These are phyloP conservation scores for Paraconiothyrium sp. DNA, from an alignment of 2,329 filamentous ascomycete species.

Conservation along the genomic window DNA sequence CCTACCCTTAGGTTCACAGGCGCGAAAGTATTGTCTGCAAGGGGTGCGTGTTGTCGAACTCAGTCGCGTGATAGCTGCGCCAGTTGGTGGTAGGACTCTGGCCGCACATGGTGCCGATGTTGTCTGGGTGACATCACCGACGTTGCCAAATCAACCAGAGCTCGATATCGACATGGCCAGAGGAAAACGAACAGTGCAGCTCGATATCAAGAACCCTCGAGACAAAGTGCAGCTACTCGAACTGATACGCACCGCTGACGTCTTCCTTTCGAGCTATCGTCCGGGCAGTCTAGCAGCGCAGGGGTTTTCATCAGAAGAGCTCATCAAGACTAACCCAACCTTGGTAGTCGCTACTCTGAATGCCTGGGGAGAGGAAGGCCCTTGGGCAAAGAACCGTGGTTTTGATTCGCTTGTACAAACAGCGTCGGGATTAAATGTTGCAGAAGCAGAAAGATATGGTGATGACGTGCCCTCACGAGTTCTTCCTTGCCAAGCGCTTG, in stretches of 20 bases:
- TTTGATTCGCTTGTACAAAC: slow-evolving; percentile 68
- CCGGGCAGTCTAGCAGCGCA: slow-evolving; percentile 58
- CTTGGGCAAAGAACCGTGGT: slow-evolving; percentile 59
- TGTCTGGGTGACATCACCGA: slow-evolving; percentile 56
- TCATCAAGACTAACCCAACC: slow-evolving; percentile 53
- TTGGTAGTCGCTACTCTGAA: slow-evolving; percentile 64
- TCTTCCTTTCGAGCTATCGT: slow-evolving; percentile 64
- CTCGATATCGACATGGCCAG: slow-evolving; percentile 56
- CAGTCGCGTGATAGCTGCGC: slow-evolving; percentile 57
- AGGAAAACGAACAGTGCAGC: slow-evolving; percentile 58
- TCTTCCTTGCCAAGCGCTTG: slow-evolving; percentile 65
- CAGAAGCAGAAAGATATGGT: slow-evolving; percentile 60
- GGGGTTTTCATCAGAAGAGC: slow-evolving; percentile 53
- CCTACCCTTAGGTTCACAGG: neutral
- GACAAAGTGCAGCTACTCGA: slow-evolving; percentile 53
- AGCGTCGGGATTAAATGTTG: slow-evolving; percentile 64
- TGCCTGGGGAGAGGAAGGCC: slow-evolving; percentile 61
- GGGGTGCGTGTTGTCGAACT: slow-evolving; percentile 55
- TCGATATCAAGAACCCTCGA: slow-evolving; percentile 58
- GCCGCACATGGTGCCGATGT: slow-evolving; percentile 59
- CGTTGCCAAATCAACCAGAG: slow-evolving; percentile 53
- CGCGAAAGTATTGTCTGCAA: slow-evolving; percentile 45
- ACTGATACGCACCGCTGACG: slow-evolving; percentile 61
- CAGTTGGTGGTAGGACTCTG: slow-evolving; percentile 54
- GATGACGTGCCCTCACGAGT: slow-evolving; percentile 52